phyloP scores from a whole-genome alignment of 495 filamentous ascomycete species.

The Gamarada debralockiae region DNA sequence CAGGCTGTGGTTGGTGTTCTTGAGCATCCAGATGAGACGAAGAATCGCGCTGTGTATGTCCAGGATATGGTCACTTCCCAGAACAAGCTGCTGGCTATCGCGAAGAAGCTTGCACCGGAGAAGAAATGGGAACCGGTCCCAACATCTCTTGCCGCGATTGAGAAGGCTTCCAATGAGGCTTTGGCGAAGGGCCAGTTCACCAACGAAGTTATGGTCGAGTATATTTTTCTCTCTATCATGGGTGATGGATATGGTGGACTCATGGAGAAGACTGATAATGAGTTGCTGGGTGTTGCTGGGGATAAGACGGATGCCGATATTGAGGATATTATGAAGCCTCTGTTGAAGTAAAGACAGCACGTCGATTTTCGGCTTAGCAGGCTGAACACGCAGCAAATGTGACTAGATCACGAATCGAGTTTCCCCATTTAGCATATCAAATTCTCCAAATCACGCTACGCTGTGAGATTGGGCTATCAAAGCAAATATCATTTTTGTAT shows the following conservation, averaged over 20 bases:
- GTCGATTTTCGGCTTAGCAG: no score
- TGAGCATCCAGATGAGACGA: conserved; percentile 39
- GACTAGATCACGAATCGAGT: no score
- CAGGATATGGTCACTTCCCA: conserved; percentile 34
- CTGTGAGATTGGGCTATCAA: no score
- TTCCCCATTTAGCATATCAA: no score
- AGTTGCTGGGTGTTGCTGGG: conserved; percentile 32
- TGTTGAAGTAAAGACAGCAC: neutral
- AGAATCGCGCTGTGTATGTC: conserved; percentile 42
- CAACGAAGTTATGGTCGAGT: neutral
- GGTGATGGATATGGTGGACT: conserved; percentile 39
- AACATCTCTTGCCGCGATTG: conserved; percentile 26
- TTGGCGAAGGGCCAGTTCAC: conserved; percentile 20
- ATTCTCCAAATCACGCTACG: no score
- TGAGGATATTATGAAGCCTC: conserved; percentile 20
- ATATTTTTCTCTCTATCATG: conserved; percentile 31
- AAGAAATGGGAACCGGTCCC: conserved; percentile 23
- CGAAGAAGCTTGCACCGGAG: conserved; percentile 33
- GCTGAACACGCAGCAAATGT: no score
- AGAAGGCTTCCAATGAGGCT: conserved; percentile 24
- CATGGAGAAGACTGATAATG: conserved; percentile 31
- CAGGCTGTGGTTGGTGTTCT: conserved; percentile 39
- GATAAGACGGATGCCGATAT: conserved; percentile 22
- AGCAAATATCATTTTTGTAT: no score
- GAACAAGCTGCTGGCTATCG: conserved; percentile 34